Base-by-base conservation (phyloP, 768 basidiomycete genomes). In the Suillus tomentosus region DNA sequence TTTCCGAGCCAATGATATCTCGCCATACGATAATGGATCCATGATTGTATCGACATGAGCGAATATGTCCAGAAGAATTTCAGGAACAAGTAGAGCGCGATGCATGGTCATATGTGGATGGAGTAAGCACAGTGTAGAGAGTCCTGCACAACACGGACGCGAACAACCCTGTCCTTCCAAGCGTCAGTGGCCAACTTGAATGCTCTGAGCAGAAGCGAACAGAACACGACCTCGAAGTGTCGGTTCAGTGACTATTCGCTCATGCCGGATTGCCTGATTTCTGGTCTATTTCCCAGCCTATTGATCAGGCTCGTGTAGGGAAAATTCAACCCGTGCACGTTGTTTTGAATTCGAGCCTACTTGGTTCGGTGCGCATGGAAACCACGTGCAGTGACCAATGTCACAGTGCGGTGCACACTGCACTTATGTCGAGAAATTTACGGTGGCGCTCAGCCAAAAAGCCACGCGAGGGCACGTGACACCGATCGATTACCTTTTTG, bases 241-340 rank as follows among this genome's bases (percentile, higher is more conserved):
- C 51, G 51, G 51, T 51, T 51, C 24, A 50, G 14, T 17, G 15
- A 51, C 15, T 10, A 8, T 9, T 51, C 27, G 50, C 50, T 51
- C 50, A 51, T 51, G 50, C 50, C 27, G 15, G 27, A 51, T 51
- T 10, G 9, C 50, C 15, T 31, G 27, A 51, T 27, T 51, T 17
- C 50, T 51, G 50, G 15, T 27, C 27, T 17, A 51, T 51, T 51
- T 51, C 50, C 50, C 50, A 51, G 50, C 50, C 50, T 31, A 51
- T 51, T 15, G n/a, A n/a, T n/a, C n/a, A n/a, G n/a, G n/a, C 27
- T 51, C 50, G 9, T 51, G 50, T 17, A 31, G 27, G 50, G 27
- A 31, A 51, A 31, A 31, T 51, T 31, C 27, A 51, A 27, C 27
- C 27, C 9, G 50, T 31, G 15, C 50, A 51, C 27, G 50, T 51